A percentile compares a stretch with the other conserved stretches of the same genome.
Conservation (phyloP, 2,329 filamentous ascomycete species). For the Alternaria gaisen region DNA sequence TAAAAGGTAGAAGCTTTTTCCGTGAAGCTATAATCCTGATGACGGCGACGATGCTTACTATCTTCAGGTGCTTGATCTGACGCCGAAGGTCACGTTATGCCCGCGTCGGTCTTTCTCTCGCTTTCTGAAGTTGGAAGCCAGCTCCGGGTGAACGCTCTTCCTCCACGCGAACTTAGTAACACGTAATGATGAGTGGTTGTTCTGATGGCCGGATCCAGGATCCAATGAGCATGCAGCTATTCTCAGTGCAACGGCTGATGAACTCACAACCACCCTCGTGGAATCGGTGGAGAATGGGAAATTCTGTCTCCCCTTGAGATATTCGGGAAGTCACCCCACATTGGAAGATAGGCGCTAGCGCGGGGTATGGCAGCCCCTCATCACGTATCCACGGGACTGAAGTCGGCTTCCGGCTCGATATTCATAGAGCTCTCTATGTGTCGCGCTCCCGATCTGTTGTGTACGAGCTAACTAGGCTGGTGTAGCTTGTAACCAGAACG, state of each 20-base stretch:
- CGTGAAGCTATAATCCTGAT: neutral
- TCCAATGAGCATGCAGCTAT: neutral
- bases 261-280: neutral
- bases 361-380: slow-evolving; percentile 31
- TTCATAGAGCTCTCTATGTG: neutral
- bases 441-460: neutral
- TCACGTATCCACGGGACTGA: slow-evolving; percentile 7
- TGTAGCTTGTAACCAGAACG: neutral
- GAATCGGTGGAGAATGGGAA: neutral
- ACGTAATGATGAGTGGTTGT: neutral
- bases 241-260: neutral
- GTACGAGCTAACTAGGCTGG: neutral
- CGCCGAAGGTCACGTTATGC: slow-evolving; percentile 11
- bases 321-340: slow-evolving; percentile 26
- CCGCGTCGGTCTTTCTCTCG: neutral
- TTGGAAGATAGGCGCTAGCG: slow-evolving; percentile 25
- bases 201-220: neutral
- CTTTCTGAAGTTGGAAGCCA: neutral
- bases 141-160: slow-evolving; percentile 24
- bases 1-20: neutral
- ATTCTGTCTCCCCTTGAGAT: neutral
- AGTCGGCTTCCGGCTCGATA: slow-evolving; percentile 5
- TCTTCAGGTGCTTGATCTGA: slow-evolving; percentile 12
- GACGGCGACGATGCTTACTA: neutral
- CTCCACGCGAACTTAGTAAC: neutral